phyloP scores from a whole-genome alignment of 2,329 filamentous ascomycete genomes.

The Colletotrichum abscissum region DNA sequence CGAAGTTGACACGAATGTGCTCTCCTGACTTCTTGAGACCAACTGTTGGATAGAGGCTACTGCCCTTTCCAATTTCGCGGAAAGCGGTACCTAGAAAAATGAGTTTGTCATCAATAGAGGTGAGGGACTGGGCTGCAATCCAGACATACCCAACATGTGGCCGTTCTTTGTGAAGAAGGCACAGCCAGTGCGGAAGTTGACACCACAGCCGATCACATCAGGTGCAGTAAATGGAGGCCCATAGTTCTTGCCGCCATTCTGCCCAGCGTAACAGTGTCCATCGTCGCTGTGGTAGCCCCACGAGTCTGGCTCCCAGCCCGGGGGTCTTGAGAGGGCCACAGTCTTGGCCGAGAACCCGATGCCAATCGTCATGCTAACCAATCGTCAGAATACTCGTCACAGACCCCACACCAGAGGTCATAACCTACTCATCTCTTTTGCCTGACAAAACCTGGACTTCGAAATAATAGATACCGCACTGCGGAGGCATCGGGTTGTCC shows the following conservation, averaged over 20 bases:
- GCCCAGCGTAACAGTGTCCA: conserved; percentile 68
- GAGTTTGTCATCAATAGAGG: background rate
- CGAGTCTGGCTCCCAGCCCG: conserved; percentile 76
- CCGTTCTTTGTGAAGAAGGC: conserved; percentile 80
- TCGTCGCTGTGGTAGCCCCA: conserved; percentile 79
- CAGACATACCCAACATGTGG: conserved; percentile 60
- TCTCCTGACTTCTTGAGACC: conserved; percentile 75
- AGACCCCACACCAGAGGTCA: background rate
- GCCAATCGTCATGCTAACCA: conserved; percentile 66
- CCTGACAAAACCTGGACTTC: conserved; percentile 71
- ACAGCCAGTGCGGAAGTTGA: conserved; percentile 72
- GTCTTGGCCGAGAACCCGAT: conserved; percentile 70
- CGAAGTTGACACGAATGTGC: conserved; percentile 73
- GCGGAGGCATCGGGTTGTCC: conserved; percentile 86
- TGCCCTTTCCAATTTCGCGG: conserved; percentile 67
- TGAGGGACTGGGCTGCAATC: background rate
- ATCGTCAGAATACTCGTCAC: background rate
- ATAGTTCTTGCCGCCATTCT: conserved; percentile 67
- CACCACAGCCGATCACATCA: conserved; percentile 73
- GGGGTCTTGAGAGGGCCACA: conserved; percentile 64
- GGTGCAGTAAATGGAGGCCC: conserved; percentile 65
- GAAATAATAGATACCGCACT: conserved; percentile 95
- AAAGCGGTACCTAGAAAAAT: conserved; percentile 67
- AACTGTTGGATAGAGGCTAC: conserved; percentile 69
- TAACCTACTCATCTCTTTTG: conserved; percentile 66